Evolutionary conservation across 495 filamentous ascomycete species (phyloP), one percentile per base, ranked within the genome.

Genomic region (Hypoxylon fuscum): DNA sequence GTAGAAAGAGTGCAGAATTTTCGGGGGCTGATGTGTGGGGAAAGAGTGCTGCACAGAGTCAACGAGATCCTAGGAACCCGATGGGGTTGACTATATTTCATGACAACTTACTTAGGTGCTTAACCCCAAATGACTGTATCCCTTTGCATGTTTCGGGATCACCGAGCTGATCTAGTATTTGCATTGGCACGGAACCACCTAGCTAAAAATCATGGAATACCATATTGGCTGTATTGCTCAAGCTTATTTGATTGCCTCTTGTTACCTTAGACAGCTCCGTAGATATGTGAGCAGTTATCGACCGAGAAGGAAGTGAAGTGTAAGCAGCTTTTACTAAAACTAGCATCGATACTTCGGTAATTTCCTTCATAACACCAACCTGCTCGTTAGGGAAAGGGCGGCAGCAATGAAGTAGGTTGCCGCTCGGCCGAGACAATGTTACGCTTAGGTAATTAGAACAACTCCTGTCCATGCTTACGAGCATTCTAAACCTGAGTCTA

Each of bases 1-100:
- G 70, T 75, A 20, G 79, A 87, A 55, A 79, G 81, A 65, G 49
- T 75, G 2, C 52, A 46, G 21, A 41, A 59, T 34, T 86, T 88
- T 60, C 69, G 72, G 37, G 57, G 63, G 1, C 17, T 86, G 18
- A 64, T 88, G 27, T 84, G 87, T 12, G 83, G 82, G 0, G 70
- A 76, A 20, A 78, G 74, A 21, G 74, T 88, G 20, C 48, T 90
- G 52, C 72, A 74, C 32, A 73, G 84, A 29, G 80, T 86, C 4
- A 77, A 76, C 15, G 56, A 67, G 9, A 62, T 62, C n/a, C 12
- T 81, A 32, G 76, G 73, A 55, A 63, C 66, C 27, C 64, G 51
- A 11, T 79, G 78, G 78, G 58, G 60, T 35, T 52, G 47, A 29
- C 46, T 46, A 46, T 38, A 22, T 29, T 21, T 31, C 29, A 17